phyloP scores from a whole-genome alignment of 2,329 filamentous ascomycete species.

The Ascochyta koolunga region DNA sequence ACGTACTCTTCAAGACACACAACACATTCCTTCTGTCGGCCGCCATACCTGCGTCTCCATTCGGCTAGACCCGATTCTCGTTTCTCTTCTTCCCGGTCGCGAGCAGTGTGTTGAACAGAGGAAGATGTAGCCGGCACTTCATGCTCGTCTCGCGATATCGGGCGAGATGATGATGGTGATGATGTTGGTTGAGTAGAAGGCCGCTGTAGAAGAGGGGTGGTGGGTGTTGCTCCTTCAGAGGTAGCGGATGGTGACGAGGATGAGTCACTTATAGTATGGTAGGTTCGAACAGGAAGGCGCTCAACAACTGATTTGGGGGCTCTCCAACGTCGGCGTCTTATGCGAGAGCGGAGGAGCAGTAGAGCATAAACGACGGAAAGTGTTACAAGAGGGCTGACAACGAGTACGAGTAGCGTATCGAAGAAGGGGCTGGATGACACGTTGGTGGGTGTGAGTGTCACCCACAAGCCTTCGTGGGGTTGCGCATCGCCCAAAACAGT shows the following conservation, averaged over 20 bases:
- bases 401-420: conserved; percentile 94
- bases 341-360: conserved; percentile 83
- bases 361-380: conserved; percentile 91
- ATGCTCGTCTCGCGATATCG: conserved; percentile 70
- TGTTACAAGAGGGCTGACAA: conserved; percentile 90
- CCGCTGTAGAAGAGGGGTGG: conserved; percentile 77
- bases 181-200: conserved; percentile 29
- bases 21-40: conserved; percentile 83
- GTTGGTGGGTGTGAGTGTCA: conserved; percentile 91
- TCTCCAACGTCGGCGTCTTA: conserved; percentile 87
- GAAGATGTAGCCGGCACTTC: conserved; percentile 56
- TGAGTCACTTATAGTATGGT: conserved; percentile 77
- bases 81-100: conserved; percentile 58
- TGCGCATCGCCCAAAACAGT: conserved; percentile 37
- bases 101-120: conserved; percentile 30
- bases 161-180: conserved; percentile 58
- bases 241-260: conserved; percentile 63
- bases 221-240: conserved; percentile 70
- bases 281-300: conserved; percentile 90
- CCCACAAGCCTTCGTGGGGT: conserved; percentile 82
- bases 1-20: conserved; percentile 97
- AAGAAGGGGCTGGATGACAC: conserved; percentile 91
- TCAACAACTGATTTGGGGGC: conserved; percentile 98
- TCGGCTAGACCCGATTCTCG: conserved; percentile 56
- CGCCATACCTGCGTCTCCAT: conserved; percentile 65